Conservation (phyloP, 495 filamentous ascomycete species). For the Penicillium dipodomyicola region DNA sequence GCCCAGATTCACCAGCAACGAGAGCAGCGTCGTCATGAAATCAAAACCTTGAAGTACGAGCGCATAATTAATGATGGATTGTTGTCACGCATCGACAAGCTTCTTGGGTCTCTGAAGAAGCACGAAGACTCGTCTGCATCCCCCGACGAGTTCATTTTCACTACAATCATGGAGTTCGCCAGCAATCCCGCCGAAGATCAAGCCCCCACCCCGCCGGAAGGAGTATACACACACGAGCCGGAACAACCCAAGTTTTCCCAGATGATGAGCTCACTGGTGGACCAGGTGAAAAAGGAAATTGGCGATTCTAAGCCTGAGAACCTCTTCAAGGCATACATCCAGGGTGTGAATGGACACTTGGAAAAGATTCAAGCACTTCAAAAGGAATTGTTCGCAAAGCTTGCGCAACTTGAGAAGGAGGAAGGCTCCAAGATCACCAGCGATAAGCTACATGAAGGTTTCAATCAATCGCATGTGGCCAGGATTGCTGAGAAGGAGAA, state of each 20-base stretch:
- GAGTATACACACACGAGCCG: constrained; percentile 69
- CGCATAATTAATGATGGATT: constrained; percentile 89
- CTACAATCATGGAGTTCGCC: constrained; percentile 76
- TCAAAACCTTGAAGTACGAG: constrained; percentile 89
- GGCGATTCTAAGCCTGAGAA: constrained; percentile 64
- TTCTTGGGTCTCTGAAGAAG: constrained; percentile 66
- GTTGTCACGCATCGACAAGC: constrained; percentile 72
- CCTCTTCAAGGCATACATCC: constrained; percentile 67
- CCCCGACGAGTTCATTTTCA: constrained; percentile 81
- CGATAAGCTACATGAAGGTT: constrained; percentile 87
- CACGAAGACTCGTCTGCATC: constrained; percentile 68
- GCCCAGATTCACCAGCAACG: constrained; percentile 92
- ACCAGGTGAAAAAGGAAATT: constrained; percentile 89
- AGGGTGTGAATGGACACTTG: constrained; percentile 71
- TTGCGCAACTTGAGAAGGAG: constrained; percentile 81
- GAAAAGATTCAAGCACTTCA: constrained; percentile 76
- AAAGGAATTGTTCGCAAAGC: constrained; percentile 64
- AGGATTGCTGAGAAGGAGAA: constrained; percentile 55
- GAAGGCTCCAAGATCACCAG: constrained; percentile 91
- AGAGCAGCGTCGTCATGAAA: constrained; percentile 76
- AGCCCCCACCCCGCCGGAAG: constrained; percentile 68
- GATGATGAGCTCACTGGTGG: constrained; percentile 90
- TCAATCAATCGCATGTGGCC: constrained; percentile 74
- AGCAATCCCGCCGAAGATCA: constrained; percentile 69
- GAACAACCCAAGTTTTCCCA: constrained; percentile 84